These are phyloP conservation scores for Apiotrichum montevideense DNA, from an alignment of 1,284 basidiomycete genomes.

Conservation along the genomic window DNA sequence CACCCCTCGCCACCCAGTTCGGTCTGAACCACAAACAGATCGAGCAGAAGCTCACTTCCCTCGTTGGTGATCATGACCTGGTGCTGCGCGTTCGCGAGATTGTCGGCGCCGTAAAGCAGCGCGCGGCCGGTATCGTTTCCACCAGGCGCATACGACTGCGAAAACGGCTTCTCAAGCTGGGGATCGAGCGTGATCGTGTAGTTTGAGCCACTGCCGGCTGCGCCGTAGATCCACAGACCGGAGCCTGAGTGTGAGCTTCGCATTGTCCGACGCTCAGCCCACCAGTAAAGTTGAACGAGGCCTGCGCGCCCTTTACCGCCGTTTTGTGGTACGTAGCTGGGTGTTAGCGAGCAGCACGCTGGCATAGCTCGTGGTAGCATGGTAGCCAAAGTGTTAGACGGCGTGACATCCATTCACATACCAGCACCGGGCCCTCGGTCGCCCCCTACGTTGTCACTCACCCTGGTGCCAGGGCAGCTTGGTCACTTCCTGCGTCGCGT, in stretches of 20 bases:
- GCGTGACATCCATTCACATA: too few relatives aligned
- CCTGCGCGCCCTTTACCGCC: conserved; percentile 21
- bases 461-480: conserved; percentile 43
- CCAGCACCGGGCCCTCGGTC: too few relatives aligned
- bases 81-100: conserved; percentile 24
- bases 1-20: conserved; percentile 36
- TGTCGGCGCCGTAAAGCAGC: conserved; percentile 13
- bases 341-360: not conserved
- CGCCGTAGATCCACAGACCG: conserved; percentile 37
- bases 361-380: too few relatives aligned
- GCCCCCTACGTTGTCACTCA: conserved; percentile 11
- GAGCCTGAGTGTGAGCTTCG: conserved; percentile 2
- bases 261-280: not conserved
- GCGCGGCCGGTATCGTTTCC: conserved; percentile 15
- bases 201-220: conserved; percentile 18
- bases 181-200: conserved; percentile 39
- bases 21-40: conserved; percentile 29
- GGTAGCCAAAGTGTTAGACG: too few relatives aligned
- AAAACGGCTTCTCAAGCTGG: conserved; percentile 15
- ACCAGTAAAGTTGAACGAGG: conserved; percentile 39
- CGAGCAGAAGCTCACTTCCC: conserved; percentile 35
- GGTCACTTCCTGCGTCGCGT: conserved; percentile 28
- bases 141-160: conserved; percentile 7
- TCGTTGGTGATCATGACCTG: conserved; percentile 27
- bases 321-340: conserved; percentile 43